Percentiles rank a stretch among this genome's conserved stretches.
Evolutionary conservation across 2,329 filamentous ascomycete species (phyloP).

Genomic region (Claviceps africana): DNA sequence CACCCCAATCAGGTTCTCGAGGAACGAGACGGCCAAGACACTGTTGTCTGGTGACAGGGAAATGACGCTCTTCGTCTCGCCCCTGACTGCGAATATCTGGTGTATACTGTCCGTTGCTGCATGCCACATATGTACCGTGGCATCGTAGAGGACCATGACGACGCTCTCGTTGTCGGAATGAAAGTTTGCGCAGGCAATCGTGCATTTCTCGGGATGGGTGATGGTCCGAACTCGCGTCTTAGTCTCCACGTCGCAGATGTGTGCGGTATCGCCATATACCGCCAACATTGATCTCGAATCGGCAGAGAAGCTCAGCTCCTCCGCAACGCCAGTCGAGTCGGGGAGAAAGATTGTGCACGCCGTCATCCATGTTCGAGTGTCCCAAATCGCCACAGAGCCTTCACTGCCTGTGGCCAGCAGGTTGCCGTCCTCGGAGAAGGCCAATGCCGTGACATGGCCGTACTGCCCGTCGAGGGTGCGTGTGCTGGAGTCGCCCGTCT

Average conservation of each 20-base stretch:
- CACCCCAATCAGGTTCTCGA: slow-evolving; percentile 7
- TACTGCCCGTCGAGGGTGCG: slow-evolving; percentile 6
- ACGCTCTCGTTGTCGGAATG: slow-evolving; percentile 4
- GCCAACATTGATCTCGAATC: slow-evolving; percentile 6
- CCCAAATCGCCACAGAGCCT: slow-evolving; percentile 6
- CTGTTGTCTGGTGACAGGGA: slow-evolving; percentile 6
- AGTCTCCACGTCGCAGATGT: slow-evolving; percentile 6
- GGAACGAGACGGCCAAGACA: slow-evolving; percentile 6
- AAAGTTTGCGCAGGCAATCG: slow-evolving; percentile 7
- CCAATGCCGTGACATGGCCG: slow-evolving; percentile 5
- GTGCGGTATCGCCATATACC: slow-evolving; percentile 5
- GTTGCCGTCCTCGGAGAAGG: slow-evolving; percentile 6
- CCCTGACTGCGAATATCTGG: slow-evolving; percentile 6
- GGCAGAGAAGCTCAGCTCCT: slow-evolving; percentile 7
- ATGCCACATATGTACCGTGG: slow-evolving; percentile 6
- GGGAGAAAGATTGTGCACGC: slow-evolving; percentile 6
- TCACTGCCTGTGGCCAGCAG: slow-evolving; percentile 6
- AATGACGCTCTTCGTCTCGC: slow-evolving; percentile 7
- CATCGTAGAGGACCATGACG: slow-evolving; percentile 5
- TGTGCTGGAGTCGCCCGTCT: slow-evolving; percentile 5
- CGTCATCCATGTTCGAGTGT: neutral
- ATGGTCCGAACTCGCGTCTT: slow-evolving; percentile 1
- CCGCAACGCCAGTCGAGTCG: slow-evolving; percentile 5
- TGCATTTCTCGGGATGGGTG: slow-evolving; percentile 3
- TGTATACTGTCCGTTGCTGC: slow-evolving; percentile 1